Conservation (phyloP, 805 yeast species). For the Kregervanrija delftensis region DNA sequence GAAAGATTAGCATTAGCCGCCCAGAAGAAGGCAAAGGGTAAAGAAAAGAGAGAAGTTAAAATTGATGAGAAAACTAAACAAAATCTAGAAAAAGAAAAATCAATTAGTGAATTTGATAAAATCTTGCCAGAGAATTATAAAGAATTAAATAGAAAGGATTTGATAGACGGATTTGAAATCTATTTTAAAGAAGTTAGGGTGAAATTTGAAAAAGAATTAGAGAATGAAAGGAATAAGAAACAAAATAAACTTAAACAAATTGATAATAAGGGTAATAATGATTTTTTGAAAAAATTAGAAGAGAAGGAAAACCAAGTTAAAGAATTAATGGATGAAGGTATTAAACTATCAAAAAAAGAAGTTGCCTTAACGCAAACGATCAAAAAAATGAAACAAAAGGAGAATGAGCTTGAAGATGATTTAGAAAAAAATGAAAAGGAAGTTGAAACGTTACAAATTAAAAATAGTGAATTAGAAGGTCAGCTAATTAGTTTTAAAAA, state of each 20-base stretch:
- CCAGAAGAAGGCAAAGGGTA: slow-evolving; percentile 24
- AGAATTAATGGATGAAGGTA: slow-evolving; percentile 70
- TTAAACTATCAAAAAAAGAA: slow-evolving; percentile 63
- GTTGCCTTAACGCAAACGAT: slow-evolving; percentile 59
- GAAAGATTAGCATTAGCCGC: slow-evolving; percentile 85
- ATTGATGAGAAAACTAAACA: slow-evolving; percentile 1
- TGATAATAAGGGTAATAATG: slow-evolving; percentile 6
- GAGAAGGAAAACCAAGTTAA: slow-evolving; percentile 57
- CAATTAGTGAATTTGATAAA: too few relatives aligned
- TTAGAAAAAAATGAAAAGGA: slow-evolving; percentile 24
- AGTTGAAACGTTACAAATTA: slow-evolving; percentile 14
- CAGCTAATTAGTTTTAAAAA: background rate
- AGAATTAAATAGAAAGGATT: too few relatives aligned
- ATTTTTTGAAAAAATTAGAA: slow-evolving; percentile 23
- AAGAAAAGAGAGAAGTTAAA: slow-evolving; percentile 3
- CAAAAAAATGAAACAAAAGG: slow-evolving; percentile 49
- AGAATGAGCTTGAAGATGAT: slow-evolving; percentile 30
- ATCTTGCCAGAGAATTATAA: too few relatives aligned
- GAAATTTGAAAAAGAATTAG: background rate
- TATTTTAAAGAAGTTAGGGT: background rate
- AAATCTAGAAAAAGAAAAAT: background rate
- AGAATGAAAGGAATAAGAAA: slow-evolving; percentile 1
- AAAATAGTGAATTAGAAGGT: slow-evolving; percentile 4
- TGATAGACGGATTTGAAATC: too few relatives aligned
- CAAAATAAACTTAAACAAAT: slow-evolving; percentile 1